A percentile compares a stretch with the other conserved stretches of the same genome.
Evolutionary conservation across 1,284 basidiomycete species (phyloP).

Genomic region (Puccinia hordei): DNA sequence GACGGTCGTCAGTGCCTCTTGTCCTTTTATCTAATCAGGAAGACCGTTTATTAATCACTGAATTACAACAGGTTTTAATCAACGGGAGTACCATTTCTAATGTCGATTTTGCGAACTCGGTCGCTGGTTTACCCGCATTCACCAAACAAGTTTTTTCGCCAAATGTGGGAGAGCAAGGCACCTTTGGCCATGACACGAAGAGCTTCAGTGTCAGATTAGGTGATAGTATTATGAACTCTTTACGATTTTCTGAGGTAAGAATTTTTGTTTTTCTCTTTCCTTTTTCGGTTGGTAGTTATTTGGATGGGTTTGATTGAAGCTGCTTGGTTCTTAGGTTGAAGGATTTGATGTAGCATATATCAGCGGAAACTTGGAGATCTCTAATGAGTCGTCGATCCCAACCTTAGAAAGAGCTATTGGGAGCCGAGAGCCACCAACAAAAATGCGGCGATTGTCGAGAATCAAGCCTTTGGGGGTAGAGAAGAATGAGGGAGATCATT

Average conservation of each 20-base stretch:
- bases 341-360: constrained; percentile 94
- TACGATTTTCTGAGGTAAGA: constrained; percentile 82
- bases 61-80: constrained; percentile 72
- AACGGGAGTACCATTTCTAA: constrained; percentile 73
- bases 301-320: not conserved
- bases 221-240: constrained; percentile 75
- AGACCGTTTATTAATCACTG: not conserved
- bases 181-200: constrained; percentile 92
- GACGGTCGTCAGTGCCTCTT: constrained; percentile 70
- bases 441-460: constrained; percentile 18
- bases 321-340: constrained; percentile 71
- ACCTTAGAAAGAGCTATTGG: constrained; percentile 49
- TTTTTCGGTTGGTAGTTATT: not conserved
- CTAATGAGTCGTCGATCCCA: constrained; percentile 72
- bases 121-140: constrained; percentile 77
- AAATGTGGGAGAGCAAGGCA: constrained; percentile 70
- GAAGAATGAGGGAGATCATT: constrained; percentile 55
- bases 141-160: constrained; percentile 88
- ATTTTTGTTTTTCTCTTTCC: constrained; percentile 23
- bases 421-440: not conserved
- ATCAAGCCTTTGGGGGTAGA: constrained; percentile 39
- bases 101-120: constrained; percentile 73
- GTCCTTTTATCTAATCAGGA: not conserved
- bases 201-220: constrained; percentile 91
- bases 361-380: constrained; percentile 76